phyloP scores from a whole-genome alignment of 2,329 filamentous ascomycete genomes.

The Fusarium palustre region DNA sequence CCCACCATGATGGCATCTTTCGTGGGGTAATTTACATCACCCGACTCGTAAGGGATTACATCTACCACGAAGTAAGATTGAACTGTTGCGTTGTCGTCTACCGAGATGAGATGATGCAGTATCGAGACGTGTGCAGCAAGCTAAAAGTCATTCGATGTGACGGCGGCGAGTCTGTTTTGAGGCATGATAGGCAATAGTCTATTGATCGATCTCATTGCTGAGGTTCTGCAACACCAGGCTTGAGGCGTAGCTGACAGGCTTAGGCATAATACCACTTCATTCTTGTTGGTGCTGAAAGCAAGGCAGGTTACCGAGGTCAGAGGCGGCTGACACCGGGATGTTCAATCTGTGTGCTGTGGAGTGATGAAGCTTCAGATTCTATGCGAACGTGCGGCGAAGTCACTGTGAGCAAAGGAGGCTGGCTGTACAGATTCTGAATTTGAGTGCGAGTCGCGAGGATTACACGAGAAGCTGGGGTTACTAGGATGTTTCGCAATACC shows the following conservation, averaged over 20 bases:
- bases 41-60: conserved; percentile 21
- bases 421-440: conserved; percentile 15
- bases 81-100: conserved; percentile 21
- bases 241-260: conserved; percentile 29
- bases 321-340: conserved; percentile 30
- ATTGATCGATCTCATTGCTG: conserved; percentile 16
- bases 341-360: conserved; percentile 4
- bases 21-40: conserved; percentile 42
- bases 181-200: conserved; percentile 24
- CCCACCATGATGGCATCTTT: conserved; percentile 38
- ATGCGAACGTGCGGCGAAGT: conserved; percentile 31
- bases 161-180: conserved; percentile 19
- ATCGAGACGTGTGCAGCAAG: conserved; percentile 33
- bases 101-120: conserved; percentile 19
- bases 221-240: conserved; percentile 29
- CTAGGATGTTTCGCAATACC: conserved; percentile 25
- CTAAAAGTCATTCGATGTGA: conserved; percentile 34
- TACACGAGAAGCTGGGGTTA: conserved; percentile 32
- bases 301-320: conserved; percentile 18
- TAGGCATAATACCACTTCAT: conserved; percentile 18
- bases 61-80: conserved; percentile 16
- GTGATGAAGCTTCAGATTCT: conserved; percentile 9
- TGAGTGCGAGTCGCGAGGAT: conserved; percentile 4
- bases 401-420: conserved; percentile 10
- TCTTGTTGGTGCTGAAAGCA: conserved; percentile 22